Base-by-base conservation (phyloP, 495 filamentous ascomycete species). In the Podospora fimiseda region DNA sequence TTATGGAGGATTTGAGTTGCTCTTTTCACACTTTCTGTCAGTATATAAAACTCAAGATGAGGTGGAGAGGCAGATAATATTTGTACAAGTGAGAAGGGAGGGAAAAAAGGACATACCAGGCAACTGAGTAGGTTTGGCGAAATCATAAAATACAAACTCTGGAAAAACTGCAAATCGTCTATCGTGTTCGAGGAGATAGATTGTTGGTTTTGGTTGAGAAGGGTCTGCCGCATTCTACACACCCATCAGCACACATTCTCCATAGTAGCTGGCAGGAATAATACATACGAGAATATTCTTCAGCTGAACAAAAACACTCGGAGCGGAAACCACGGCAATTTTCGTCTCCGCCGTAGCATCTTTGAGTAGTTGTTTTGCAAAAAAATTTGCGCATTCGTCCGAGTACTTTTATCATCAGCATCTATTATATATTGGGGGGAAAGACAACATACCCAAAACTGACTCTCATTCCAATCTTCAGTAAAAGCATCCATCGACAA, bases 371-470 rank as follows among this genome's bases (percentile, higher is more conserved):
- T 85, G 74, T 51, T 73, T 67, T 2, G 86, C 86, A 9, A 86
- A 68, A 1, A 68, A 60, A 7, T 58, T 77, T 0, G 87, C 87
- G 21, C 87, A 89, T 43, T 81, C 74, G 50, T 87, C 79, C 20
- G 78, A 79, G 60, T 90, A 92, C 86, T 88, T 63, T 59, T 55
- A n/a, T n/a, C n/a, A n/a, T n/a, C n/a, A n/a, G n/a, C n/a, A n/a
- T n/a, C n/a, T n/a, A n/a, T n/a, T n/a, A n/a, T n/a, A n/a, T n/a
- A n/a, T n/a, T n/a, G n/a, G n/a, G n/a, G n/a, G n/a, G n/a, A n/a
- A n/a, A n/a, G n/a, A n/a, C n/a, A n/a, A n/a, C n/a, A 0, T 67
- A 86, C 82, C 85, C 86, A 88, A 60, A 91, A 90, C 64, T 92
- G 88, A 50, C 78, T 83, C 51, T 85, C 77, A 51, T 90, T 86